A percentile compares a stretch with the other conserved stretches of the same genome.
Conservation (phyloP, 1,139 yeast species). For the Magnusiomyces paraingens region DNA sequence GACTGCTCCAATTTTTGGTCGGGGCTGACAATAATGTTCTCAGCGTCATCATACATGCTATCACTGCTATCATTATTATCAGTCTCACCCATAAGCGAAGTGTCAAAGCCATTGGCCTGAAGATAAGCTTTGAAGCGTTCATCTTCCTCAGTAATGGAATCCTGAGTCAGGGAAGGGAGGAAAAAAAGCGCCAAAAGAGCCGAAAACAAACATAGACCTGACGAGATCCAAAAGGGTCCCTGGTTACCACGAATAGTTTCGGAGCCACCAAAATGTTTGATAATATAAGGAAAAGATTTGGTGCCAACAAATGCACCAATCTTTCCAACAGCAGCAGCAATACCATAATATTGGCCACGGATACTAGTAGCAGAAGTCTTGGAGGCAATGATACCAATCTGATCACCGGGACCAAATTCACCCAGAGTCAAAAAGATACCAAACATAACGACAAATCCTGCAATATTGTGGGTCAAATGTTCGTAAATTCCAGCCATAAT, state of each 20-base stretch:
- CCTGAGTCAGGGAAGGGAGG: conserved; percentile 78
- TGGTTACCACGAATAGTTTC: conserved; percentile 46
- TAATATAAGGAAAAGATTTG: conserved; percentile 74
- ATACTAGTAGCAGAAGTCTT: conserved; percentile 82
- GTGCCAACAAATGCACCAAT: conserved; percentile 65
- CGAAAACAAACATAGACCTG: conserved; percentile 67
- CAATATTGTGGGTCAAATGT: conserved; percentile 53
- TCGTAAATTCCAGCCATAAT: conserved; percentile 72
- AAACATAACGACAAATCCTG: conserved; percentile 73
- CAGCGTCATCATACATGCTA: no score
- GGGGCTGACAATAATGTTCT: no score
- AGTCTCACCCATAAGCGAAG: conserved; percentile 25
- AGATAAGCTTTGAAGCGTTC: conserved; percentile 60
- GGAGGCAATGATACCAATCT: conserved; percentile 79
- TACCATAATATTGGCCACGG: conserved; percentile 85
- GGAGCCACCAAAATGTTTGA: conserved; percentile 45
- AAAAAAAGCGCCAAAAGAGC: conserved; percentile 63
- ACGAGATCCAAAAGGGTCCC: conserved; percentile 78
- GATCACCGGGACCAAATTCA: conserved; percentile 93
- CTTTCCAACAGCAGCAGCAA: conserved; percentile 67
- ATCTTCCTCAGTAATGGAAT: conserved; percentile 75
- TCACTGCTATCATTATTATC: background rate
- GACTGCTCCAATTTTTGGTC: no score
- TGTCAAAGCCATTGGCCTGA: conserved; percentile 30
- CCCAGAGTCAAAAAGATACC: conserved; percentile 85